Evolutionary conservation across 179 eudicot species (phyloP).

Genomic region (Camellia oleifera): DNA sequence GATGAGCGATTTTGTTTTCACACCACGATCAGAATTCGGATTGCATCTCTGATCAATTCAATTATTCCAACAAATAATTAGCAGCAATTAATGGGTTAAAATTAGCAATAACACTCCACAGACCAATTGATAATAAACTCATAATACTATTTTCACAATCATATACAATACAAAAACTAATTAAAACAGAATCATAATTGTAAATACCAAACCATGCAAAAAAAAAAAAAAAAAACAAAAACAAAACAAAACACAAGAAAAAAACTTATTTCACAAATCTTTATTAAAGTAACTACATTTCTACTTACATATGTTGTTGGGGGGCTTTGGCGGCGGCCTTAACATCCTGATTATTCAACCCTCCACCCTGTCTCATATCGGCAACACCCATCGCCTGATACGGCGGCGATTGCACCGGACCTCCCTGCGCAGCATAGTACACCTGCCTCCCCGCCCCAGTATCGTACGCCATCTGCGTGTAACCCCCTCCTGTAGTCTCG

Average conservation of each 20-base stretch:
- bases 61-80: too few relatives aligned
- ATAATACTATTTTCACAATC: background rate
- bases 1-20: too few relatives aligned
- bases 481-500: slow-evolving; percentile 10
- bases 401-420: slow-evolving; percentile 19
- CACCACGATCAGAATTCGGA: too few relatives aligned
- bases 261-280: background rate
- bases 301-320: background rate
- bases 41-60: too few relatives aligned
- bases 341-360: slow-evolving; percentile 19
- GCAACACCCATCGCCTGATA: slow-evolving; percentile 24
- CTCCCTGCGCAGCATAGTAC: slow-evolving; percentile 29
- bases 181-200: background rate
- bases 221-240: background rate
- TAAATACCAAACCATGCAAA: too few relatives aligned
- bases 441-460: slow-evolving; percentile 31
- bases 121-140: too few relatives aligned
- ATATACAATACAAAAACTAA: background rate
- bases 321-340: slow-evolving; percentile 24
- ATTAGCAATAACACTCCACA: too few relatives aligned
- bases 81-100: too few relatives aligned
- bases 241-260: background rate
- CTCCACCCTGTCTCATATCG: slow-evolving; percentile 20
- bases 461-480: slow-evolving; percentile 32
- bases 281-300: background rate